Base-by-base conservation (phyloP, 345 rosid genomes). In the Durio zibethinus region DNA sequence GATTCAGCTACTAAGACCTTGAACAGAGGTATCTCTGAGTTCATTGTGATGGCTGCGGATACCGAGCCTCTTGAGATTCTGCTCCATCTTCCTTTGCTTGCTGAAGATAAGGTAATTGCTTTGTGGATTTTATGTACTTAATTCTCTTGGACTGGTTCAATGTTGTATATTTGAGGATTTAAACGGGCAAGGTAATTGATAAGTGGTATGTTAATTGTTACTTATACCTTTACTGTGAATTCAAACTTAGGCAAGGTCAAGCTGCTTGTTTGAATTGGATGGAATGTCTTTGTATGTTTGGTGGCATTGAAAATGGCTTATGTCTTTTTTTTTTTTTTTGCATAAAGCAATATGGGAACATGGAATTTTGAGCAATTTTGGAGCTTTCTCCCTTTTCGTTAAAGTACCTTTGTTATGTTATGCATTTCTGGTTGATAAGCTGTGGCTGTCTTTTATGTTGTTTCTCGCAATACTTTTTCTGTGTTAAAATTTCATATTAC, bases 21-120 rank as follows among this genome's bases (percentile, higher is more conserved):
- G 33, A 93, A 93, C 73, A 87, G 97, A 79, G 97, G 97, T 29
- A 94, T 90, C 71, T 90, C 97, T 0, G 99, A 95, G 91, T 93
- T 95, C 75, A 71, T 95, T 53, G 98, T 88, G 63, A 89, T 90
- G 94, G 94, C 92, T 27, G 91, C 92, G 10, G 92, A 90, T 83
- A 83, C 91, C 1, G 89, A 85, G 81, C 98, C 99, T 4, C 92
- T 95, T 12, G 98, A 94, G 92, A 94, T 94, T 82, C 89, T 85
- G 75, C 82, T 94, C 53, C 98, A 89, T 76, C 84, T 88, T 20
- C 89, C 89, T 5, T 65, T 91, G 77, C 92, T 94, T 29, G 98
- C 98, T 1, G 93, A 89, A 78, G 68, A 63, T 63, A 63, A 63
- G 68, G 68, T 63, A 33, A 62, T 63, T 16, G 20, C 20, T 33